phyloP scores from a whole-genome alignment of 495 filamentous ascomycete genomes.

The Xylaria palmicola region DNA sequence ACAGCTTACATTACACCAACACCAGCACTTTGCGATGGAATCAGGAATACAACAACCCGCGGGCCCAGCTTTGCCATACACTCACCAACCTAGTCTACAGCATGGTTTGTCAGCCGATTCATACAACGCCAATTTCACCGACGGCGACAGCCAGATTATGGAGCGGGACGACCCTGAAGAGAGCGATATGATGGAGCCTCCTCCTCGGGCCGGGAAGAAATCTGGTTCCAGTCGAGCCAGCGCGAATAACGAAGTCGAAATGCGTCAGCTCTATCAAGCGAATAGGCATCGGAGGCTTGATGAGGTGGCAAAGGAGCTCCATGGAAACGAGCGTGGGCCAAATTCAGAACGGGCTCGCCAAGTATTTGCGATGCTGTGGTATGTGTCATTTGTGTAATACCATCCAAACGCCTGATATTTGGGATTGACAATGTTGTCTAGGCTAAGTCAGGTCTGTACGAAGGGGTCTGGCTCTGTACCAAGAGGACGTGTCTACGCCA shows the following conservation, averaged over 20 bases:
- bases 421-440: slow-evolving; percentile 35
- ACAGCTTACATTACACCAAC: slow-evolving; percentile 50
- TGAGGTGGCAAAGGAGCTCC: slow-evolving; percentile 78
- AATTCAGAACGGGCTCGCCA: slow-evolving; percentile 94
- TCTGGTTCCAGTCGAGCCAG: slow-evolving; percentile 64
- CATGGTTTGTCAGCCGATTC: slow-evolving; percentile 50
- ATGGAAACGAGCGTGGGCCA: slow-evolving; percentile 60
- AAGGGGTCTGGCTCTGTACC: slow-evolving; percentile 83
- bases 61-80: slow-evolving; percentile 48
- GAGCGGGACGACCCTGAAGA: slow-evolving; percentile 68
- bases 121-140: slow-evolving; percentile 62
- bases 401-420: not conserved
- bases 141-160: slow-evolving; percentile 64
- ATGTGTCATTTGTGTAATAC: slow-evolving; percentile 34
- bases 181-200: slow-evolving; percentile 51
- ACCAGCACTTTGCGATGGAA: slow-evolving; percentile 52
- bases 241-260: slow-evolving; percentile 85
- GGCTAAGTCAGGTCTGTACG: slow-evolving; percentile 80
- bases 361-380: slow-evolving; percentile 98
- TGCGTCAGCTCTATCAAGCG: slow-evolving; percentile 76
- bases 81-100: slow-evolving; percentile 52
- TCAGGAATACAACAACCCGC: slow-evolving; percentile 51
- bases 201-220: slow-evolving; percentile 43
- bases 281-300: slow-evolving; percentile 73
- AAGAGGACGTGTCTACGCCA: slow-evolving; percentile 87